phyloP scores from a whole-genome alignment of 768 basidiomycete species.

The Lyophyllum semitale region DNA sequence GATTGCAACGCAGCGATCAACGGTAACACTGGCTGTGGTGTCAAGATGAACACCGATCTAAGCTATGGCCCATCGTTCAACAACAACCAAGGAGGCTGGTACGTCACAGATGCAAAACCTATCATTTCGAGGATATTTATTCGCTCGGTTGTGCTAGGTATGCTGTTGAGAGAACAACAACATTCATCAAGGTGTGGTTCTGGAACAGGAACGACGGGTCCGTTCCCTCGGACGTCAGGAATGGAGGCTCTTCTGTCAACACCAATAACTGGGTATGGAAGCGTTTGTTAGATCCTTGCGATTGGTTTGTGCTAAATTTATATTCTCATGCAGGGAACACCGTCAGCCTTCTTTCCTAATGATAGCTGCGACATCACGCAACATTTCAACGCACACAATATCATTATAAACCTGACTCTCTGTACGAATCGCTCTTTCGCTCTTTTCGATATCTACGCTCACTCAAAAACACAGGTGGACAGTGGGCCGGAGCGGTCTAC shows the following conservation, averaged over 20 bases:
- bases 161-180: slow-evolving; percentile 59
- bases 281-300: not conserved
- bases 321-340: slow-evolving; percentile 62
- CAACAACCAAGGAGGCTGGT: slow-evolving; percentile 61
- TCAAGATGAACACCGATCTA: slow-evolving; percentile 32
- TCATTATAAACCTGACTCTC: slow-evolving; percentile 62
- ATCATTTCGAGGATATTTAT: not conserved
- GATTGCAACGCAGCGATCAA: slow-evolving; percentile 45
- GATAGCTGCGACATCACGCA: slow-evolving; percentile 56
- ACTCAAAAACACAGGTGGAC: slow-evolving; percentile 36
- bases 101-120: slow-evolving; percentile 9
- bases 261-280: slow-evolving; percentile 54
- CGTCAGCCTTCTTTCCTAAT: slow-evolving; percentile 61
- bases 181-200: slow-evolving; percentile 70
- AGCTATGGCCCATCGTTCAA: slow-evolving; percentile 66
- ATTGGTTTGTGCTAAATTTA: too few relatives aligned
- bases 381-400: slow-evolving; percentile 59
- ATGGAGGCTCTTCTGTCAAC: slow-evolving; percentile 39
- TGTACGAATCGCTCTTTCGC: slow-evolving; percentile 28
- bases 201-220: slow-evolving; percentile 56
- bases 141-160: slow-evolving; percentile 38
- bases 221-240: slow-evolving; percentile 50
- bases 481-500: slow-evolving; percentile 61
- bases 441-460: not conserved
- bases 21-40: slow-evolving; percentile 50